Conservation (phyloP, 2,329 filamentous ascomycete species). For the Waltergamsia citrina region DNA sequence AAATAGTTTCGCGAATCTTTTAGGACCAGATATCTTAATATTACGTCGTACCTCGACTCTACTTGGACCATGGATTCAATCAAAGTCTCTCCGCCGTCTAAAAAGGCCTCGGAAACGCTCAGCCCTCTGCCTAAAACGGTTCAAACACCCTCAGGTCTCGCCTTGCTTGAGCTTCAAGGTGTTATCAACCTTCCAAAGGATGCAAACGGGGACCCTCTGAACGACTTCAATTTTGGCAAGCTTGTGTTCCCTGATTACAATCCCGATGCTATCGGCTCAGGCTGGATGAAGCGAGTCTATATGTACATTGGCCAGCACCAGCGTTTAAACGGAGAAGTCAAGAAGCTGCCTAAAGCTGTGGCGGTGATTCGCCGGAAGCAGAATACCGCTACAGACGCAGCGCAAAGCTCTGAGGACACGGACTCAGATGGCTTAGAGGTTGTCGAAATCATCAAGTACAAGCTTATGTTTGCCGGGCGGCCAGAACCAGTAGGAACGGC, state of each 20-base stretch:
- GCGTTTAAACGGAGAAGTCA: constrained; percentile 80
- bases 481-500: constrained; percentile 71
- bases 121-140: constrained; percentile 70
- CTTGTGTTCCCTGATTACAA: constrained; percentile 72
- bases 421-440: constrained; percentile 74
- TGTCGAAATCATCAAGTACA: constrained; percentile 78
- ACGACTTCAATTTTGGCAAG: constrained; percentile 47
- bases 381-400: too few species aligned
- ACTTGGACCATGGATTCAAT: constrained; percentile 23
- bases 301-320: constrained; percentile 86
- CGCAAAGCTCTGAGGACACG: too few species aligned
- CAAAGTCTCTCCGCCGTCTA: constrained; percentile 29
- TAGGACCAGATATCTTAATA: too few species aligned
- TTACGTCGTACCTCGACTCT: too few species aligned
- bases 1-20: too few species aligned
- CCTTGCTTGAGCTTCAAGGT: constrained; percentile 87
- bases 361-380: constrained; percentile 58
- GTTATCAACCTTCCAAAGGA: constrained; percentile 65
- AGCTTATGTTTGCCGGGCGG: constrained; percentile 73
- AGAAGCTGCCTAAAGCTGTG: constrained; percentile 70
- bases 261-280: constrained; percentile 33
- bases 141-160: constrained; percentile 81
- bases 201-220: constrained; percentile 17
- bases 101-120: constrained; percentile 9
- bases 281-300: constrained; percentile 87